phyloP scores from a whole-genome alignment of 1,284 basidiomycete species.

The Singerocomus inundabilis region DNA sequence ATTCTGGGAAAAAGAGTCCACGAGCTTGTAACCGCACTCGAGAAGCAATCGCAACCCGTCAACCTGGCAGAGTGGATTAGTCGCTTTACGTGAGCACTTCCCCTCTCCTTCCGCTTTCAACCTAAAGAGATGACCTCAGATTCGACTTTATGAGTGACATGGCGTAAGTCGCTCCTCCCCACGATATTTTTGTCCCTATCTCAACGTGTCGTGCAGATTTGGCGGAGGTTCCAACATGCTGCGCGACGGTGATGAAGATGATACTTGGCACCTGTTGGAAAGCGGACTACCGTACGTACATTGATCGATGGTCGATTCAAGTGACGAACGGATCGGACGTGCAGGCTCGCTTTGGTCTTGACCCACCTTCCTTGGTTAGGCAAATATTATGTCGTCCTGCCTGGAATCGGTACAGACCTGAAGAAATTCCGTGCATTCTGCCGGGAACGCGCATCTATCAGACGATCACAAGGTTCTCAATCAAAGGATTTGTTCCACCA shows the following conservation, averaged over 20 bases:
- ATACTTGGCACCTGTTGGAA: conserved; percentile 39
- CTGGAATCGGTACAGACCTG: conserved; percentile 31
- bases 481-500: conserved; percentile 46
- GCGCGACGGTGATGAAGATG: conserved; percentile 38
- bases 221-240: conserved; percentile 48
- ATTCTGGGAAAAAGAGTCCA: conserved; percentile 39
- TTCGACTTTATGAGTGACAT: conserved; percentile 65
- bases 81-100: conserved; percentile 49
- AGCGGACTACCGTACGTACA: conserved; percentile 38
- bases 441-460: conserved; percentile 35
- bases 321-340: conserved; percentile 1
- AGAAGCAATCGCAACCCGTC: conserved; percentile 32
- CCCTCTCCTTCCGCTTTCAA: conserved; percentile 11
- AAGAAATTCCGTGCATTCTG: conserved; percentile 35
- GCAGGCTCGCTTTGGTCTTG: conserved; percentile 36
- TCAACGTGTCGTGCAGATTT: conserved; percentile 37
- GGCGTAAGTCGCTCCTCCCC: conserved; percentile 41
- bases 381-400: conserved; percentile 30
- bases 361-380: conserved; percentile 46
- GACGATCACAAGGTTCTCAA: conserved; percentile 36
- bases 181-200: conserved; percentile 2
- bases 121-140: conserved; percentile 32
- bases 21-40: conserved; percentile 41
- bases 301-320: background rate
- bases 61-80: conserved; percentile 48